Percentiles rank a stretch among this genome's conserved stretches.
phyloP scores from a whole-genome alignment of 352 stramenopile genomes.

The Elongisporangium undulatum region DNA sequence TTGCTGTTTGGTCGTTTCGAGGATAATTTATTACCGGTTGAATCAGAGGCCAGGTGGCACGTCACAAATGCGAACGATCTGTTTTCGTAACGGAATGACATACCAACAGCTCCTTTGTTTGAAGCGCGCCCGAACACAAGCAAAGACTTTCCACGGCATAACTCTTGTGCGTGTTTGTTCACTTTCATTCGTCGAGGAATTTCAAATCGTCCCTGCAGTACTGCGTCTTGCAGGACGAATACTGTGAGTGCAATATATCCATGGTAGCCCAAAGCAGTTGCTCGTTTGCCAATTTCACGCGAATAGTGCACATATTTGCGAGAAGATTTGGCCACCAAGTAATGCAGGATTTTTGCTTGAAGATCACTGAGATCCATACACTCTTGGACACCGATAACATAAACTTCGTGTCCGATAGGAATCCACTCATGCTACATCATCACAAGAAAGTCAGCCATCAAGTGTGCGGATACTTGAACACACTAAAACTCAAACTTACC shows the following conservation, averaged over 20 bases:
- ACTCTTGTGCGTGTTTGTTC: constrained; percentile 62
- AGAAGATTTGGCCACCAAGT: constrained; percentile 47
- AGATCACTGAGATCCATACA: constrained; percentile 83
- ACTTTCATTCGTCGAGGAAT: constrained; percentile 53
- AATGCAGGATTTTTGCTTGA: constrained; percentile 54
- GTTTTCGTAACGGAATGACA: constrained; percentile 86
- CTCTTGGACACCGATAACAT: constrained; percentile 90
- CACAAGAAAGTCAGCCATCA: constrained; percentile 11
- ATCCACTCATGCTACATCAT: constrained; percentile 62
- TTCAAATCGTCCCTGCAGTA: constrained; percentile 57
- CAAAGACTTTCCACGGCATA: constrained; percentile 75
- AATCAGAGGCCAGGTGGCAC: constrained; percentile 87
- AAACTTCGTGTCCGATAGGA: constrained; percentile 79
- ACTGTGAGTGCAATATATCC: constrained; percentile 85
- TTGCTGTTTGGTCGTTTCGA: constrained; percentile 13
- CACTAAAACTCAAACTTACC: constrained; percentile 12
- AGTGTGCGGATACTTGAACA: not conserved
- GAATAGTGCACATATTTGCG: constrained; percentile 74
- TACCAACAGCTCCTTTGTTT: constrained; percentile 89
- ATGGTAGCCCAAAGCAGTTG: constrained; percentile 78
- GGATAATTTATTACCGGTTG: constrained; percentile 39
- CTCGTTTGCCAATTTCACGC: constrained; percentile 76
- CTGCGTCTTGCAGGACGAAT: constrained; percentile 67
- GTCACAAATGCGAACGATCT: constrained; percentile 85
- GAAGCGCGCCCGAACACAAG: constrained; percentile 71